A percentile compares a stretch with the other conserved stretches of the same genome.
Evolutionary conservation across 495 filamentous ascomycete species (phyloP).

Genomic region (Cercophora sp.): DNA sequence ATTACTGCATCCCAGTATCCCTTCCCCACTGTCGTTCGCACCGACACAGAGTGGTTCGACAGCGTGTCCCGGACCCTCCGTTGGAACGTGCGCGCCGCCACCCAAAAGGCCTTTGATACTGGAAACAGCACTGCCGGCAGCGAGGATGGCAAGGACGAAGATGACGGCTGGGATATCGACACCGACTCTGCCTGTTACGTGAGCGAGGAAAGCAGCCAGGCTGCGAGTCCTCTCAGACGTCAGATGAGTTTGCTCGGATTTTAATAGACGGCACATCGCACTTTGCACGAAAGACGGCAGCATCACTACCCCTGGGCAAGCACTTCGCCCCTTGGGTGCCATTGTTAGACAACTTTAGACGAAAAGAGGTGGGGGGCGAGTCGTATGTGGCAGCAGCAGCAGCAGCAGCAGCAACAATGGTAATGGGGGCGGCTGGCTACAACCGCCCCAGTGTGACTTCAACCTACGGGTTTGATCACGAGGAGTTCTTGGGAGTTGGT

Average conservation of each 20-base stretch:
- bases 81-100: slow-evolving; percentile 86
- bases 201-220: slow-evolving; percentile 57
- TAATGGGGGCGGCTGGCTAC: too few species aligned
- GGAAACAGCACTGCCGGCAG: slow-evolving; percentile 27
- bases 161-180: slow-evolving; percentile 76
- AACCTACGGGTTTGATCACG: too few species aligned
- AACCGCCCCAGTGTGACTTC: too few species aligned
- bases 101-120: slow-evolving; percentile 75
- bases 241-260: slow-evolving; percentile 62
- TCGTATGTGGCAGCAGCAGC: too few species aligned
- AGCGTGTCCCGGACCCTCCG: slow-evolving; percentile 83
- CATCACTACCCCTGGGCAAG: too few species aligned
- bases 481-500: too few species aligned
- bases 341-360: too few species aligned
- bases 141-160: slow-evolving; percentile 39
- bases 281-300: too few species aligned
- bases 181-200: slow-evolving; percentile 66
- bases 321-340: too few species aligned
- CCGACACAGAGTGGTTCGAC: slow-evolving; percentile 87
- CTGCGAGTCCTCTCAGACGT: slow-evolving; percentile 62
- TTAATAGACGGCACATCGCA: too few species aligned
- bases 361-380: too few species aligned
- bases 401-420: too few species aligned
- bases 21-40: slow-evolving; percentile 85
- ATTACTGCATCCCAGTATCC: slow-evolving; percentile 93